Evolutionary conservation across 1,284 basidiomycete species (phyloP), one percentile per base, ranked within the genome.

Genomic region (Porogramme epimiltina): DNA sequence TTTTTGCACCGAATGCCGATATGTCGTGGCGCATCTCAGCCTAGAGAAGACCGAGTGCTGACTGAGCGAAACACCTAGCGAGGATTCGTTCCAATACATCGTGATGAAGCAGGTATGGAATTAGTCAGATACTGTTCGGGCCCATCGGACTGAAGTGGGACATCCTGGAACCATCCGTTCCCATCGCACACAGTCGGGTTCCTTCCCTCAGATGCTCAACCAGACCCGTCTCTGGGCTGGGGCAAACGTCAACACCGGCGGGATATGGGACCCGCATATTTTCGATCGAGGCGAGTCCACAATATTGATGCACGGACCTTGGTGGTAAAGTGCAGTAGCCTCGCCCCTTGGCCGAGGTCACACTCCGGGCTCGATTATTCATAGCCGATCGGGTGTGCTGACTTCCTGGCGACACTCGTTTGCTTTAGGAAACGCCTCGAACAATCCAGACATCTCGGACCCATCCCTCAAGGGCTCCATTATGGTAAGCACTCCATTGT

Each of bases 61-160:
- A 59, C 45, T 42, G 39, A 52, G 5, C n/a, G 10, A 43, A 19
- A 11, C 3, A 16, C 19, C 4, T 49, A 66, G 64, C 60, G 68
- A 69, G 49, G 69, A 68, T 42, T 61, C 48, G 2, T 63, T 70
- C 53, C 59, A 62, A 16, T 66, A 68, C 49, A 66, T 68, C 45
- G 68, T 68, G 13, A 64, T 67, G 47, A 70, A 70, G 47, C 62
- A 52, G 47, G 62, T 60, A 28, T 41, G 46, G 22, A 19, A 6
- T 56, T 53, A 53, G 55, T 53, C 51, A 56, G 37, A 25, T 13
- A 6, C 25, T 28, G 31, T 33, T 2, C 26, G 45, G 31, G 23
- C 46, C 42, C 23, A 42, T 39, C 47, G 38, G 47, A 45, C 20
- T 31, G 28, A 37, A 9, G 13, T 37, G 9, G 34, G 34, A n/a